Conservation (phyloP, 768 basidiomycete species). For the Russula sp. region DNA sequence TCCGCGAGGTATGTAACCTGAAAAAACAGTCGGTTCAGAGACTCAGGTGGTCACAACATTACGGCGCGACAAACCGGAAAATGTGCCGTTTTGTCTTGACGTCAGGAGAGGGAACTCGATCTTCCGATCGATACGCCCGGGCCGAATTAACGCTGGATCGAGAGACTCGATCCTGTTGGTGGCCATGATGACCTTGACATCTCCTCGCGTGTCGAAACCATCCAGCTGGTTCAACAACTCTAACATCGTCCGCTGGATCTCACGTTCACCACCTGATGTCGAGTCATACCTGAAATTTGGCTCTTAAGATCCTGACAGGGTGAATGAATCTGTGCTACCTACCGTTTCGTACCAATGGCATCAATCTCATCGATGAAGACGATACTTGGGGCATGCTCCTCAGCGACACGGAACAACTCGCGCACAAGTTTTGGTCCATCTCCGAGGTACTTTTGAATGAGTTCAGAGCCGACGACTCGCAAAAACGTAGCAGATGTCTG, state of each 20-base stretch:
- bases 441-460: conserved; percentile 99
- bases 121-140: conserved; percentile 97
- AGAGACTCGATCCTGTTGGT: conserved; percentile 97
- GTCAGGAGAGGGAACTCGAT: conserved; percentile 98
- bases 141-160: conserved; percentile 96
- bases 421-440: conserved; percentile 98
- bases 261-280: conserved; percentile 96
- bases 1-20: conserved; percentile 89
- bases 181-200: conserved; percentile 99
- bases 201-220: conserved; percentile 99
- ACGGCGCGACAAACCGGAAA: conserved; percentile 61
- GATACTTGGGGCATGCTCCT: conserved; percentile 97
- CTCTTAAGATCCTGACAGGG: neutral
- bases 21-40: conserved; percentile 21
- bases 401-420: conserved; percentile 94
- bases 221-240: conserved; percentile 98
- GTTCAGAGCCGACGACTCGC: conserved; percentile 94
- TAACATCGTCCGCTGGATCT: conserved; percentile 99
- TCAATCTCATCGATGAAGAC: conserved; percentile 99
- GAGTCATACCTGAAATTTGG: conserved; percentile 78
- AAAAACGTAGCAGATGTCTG: conserved; percentile 98
- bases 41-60: neutral
- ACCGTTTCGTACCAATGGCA: conserved; percentile 90
- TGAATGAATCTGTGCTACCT: conserved; percentile 31
- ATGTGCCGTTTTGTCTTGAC: conserved; percentile 99